Base-by-base conservation (phyloP, 1,284 basidiomycete genomes). In the Cutaneotrichosporon daszewskae region DNA sequence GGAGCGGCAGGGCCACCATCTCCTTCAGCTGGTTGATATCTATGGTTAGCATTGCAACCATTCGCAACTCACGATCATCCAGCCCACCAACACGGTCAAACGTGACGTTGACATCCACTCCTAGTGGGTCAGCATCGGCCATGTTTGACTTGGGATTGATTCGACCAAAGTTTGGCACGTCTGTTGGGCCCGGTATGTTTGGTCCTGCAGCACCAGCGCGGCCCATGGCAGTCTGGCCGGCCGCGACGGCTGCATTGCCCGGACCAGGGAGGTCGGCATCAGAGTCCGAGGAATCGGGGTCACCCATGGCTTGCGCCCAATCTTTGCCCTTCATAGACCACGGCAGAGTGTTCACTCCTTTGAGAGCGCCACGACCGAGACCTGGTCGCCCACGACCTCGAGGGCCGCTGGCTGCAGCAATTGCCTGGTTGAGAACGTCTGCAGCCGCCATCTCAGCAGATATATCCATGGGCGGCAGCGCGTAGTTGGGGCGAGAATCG, bases 11-110 rank as follows among this genome's bases (percentile, higher is more conserved):
- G 17, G 94, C 78, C 0, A 96, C 96, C 95, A 99, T 98, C 68
- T 99, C 95, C 73, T 97, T 98, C 53, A 98, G 75, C 26, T 91
- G 87, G 63, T 95, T 91, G 53, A 98, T 95, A 64, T 98, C 40
- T 42, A 27, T 13, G 14, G 20, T 42, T 18, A 42, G 32, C 27
- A 18, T 85, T 88, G 40, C 13, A 32, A 18, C 5, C 24, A 8
- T 11, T 10, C 87, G 2, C 5, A 16, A 24, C 40, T 42, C 20
- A 42, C 40, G 94, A 45, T 87, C 83, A 60, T 97, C 92, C 29
- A 98, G 74, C 5, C 95, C 95, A 26, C 95, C 95, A n/a, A 98
- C 89, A 70, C 91, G 87, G 62, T 92, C 87, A 65, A 99, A 98
- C 0, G 90, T 91, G 18, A 98, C 85, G 57, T 89, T 89, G 64